Conservation (phyloP, 345 rosid genomes). For the Aquilaria yunnanensis region DNA sequence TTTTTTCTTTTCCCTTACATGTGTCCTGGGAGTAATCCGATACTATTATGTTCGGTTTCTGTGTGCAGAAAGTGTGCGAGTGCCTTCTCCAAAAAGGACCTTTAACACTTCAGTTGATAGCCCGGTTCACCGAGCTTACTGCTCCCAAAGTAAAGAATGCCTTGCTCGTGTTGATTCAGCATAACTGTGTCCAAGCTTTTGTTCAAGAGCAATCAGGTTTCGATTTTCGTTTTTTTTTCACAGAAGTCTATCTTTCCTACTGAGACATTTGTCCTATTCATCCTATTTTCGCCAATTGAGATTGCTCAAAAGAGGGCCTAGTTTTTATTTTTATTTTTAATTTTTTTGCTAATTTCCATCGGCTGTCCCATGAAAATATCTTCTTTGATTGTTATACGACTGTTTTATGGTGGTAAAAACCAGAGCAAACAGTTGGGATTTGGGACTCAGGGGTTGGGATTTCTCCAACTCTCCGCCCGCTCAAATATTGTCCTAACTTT, state of each 20-base stretch:
- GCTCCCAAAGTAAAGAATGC: conserved; percentile 50
- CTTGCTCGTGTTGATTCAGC: conserved; percentile 68
- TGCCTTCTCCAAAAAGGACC: conserved; percentile 72
- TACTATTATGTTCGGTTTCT: neutral
- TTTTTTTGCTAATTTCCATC: too few relatives aligned
- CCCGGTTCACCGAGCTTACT: conserved; percentile 38
- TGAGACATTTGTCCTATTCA: neutral
- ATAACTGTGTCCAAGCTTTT: conserved; percentile 82
- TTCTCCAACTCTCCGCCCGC: too few relatives aligned
- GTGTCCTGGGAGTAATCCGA: neutral
- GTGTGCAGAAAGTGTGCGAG: conserved; percentile 71
- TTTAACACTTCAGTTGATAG: conserved; percentile 37
- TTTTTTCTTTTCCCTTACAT: too few relatives aligned
- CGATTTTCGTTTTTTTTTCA: neutral
- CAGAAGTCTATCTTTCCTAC: neutral
- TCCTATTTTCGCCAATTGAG: neutral
- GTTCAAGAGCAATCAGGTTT: conserved; percentile 36
- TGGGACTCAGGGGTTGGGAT: too few relatives aligned
- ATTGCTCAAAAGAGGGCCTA: neutral
- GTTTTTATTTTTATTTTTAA: neutral
- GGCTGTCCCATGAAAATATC: too few relatives aligned
- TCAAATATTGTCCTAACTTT: neutral
- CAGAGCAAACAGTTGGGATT: too few relatives aligned
- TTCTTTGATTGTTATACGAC: too few relatives aligned
- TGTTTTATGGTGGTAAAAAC: too few relatives aligned